Conservation (phyloP, 306 rosid species). For the Lathyrus sativus region DNA sequence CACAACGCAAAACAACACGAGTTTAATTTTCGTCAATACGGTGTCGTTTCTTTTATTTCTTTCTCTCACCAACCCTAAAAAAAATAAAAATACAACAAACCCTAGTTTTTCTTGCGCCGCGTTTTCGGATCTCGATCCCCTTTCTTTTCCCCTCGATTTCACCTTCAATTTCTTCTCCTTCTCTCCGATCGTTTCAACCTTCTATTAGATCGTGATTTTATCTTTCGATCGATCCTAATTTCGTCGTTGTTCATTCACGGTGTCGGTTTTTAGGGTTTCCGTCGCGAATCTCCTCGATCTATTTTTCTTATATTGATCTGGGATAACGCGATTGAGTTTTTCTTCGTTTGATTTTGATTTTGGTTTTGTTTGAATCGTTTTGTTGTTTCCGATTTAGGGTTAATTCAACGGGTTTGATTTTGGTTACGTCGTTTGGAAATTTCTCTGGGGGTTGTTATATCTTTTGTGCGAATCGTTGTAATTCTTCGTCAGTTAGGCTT, state of each 20-base stretch:
- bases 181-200: slow-evolving; percentile 14
- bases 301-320: slow-evolving; percentile 43
- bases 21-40: slow-evolving; percentile 47
- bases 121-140: slow-evolving; percentile 51
- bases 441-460: slow-evolving; percentile 34
- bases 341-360: slow-evolving; percentile 33
- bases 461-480: slow-evolving; percentile 13
- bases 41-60: slow-evolving; percentile 51
- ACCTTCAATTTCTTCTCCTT: slow-evolving; percentile 24
- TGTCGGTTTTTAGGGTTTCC: slow-evolving; percentile 58
- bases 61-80: slow-evolving; percentile 37
- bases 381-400: slow-evolving; percentile 32
- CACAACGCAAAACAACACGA: background rate
- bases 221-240: slow-evolving; percentile 44
- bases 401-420: slow-evolving; percentile 10
- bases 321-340: background rate
- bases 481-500: slow-evolving; percentile 25
- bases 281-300: slow-evolving; percentile 46
- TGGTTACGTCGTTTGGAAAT: too few species aligned
- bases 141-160: slow-evolving; percentile 40
- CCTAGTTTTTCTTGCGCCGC: slow-evolving; percentile 65
- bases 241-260: background rate
- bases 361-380: background rate
- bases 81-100: slow-evolving; percentile 45
- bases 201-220: slow-evolving; percentile 17